Evolutionary conservation across 176 grass and related monocot species (phyloP).

Genomic region (Oryza glumipatula): DNA sequence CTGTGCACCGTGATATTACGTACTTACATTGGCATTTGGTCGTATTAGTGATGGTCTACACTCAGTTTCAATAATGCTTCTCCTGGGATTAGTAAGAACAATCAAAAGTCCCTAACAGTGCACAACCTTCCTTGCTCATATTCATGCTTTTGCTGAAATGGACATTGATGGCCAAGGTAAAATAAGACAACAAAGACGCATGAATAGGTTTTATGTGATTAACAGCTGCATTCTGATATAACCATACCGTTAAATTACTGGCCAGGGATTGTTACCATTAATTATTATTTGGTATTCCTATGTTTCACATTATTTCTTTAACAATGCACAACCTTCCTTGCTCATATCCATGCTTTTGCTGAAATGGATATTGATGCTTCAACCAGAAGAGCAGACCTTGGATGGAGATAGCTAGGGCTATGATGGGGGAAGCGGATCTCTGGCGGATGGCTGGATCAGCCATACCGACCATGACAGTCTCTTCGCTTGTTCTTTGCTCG

Average conservation of each 20-base stretch:
- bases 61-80: background rate
- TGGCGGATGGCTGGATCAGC: too few species aligned
- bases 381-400: too few species aligned
- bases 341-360: background rate
- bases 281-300: background rate
- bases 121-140: background rate
- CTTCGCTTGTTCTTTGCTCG: too few species aligned
- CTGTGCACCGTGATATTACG: background rate
- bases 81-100: background rate
- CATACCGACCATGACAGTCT: too few species aligned
- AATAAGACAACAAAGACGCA: background rate
- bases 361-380: background rate
- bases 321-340: background rate
- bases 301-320: background rate
- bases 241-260: background rate
- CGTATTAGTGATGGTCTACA: background rate
- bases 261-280: background rate
- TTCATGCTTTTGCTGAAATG: background rate
- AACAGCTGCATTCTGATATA: background rate
- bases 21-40: background rate
- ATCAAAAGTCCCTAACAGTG: background rate
- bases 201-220: background rate
- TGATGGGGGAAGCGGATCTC: too few species aligned
- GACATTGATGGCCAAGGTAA: background rate
- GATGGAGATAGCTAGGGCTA: too few species aligned